Base-by-base conservation (phyloP, 192 early-diverging fungal genomes). In the Thoreauomyces humboldtii region DNA sequence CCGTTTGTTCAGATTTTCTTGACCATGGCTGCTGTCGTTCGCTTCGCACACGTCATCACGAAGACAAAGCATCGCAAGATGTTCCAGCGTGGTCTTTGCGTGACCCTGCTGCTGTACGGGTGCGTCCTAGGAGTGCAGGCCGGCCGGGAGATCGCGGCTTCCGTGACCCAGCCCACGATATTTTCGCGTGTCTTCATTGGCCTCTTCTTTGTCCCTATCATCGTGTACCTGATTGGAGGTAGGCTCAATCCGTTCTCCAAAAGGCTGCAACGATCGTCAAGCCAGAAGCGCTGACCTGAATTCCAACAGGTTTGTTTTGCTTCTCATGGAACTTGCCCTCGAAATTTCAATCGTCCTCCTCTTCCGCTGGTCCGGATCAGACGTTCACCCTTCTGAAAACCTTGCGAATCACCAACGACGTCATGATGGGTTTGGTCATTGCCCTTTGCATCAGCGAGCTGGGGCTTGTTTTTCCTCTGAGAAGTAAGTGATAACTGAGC, bases 321-420 rank as follows among this genome's bases (percentile, higher is more conserved):
- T 66, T 66, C 44, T 66, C 64, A 9, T 57, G 53, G 38, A 66
- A 66, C 64, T 34, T 66, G 24, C 53, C 64, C 21, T 34, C 50
- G 24, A n/a, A n/a, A n/a, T n/a, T n/a, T n/a, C n/a, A n/a, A n/a
- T n/a, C n/a, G n/a, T n/a, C n/a, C n/a, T n/a, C n/a, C n/a, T n/a
- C n/a, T n/a, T n/a, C n/a, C n/a, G n/a, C n/a, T n/a, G n/a, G n/a
- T n/a, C n/a, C n/a, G 6, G 50, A 24, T 2, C 25, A 52, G 27
- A 22, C 50, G 5, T 52, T 52, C 5, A 51, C 41, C 7, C 35
- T 66, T 37, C 38, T 66, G 22, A 28, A 32, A 17, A 66, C 64
- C 14, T 44, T 66, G 14, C 21, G 53, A 19, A 15, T 55, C 19
- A 44, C 46, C 34, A 66, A 66, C 34, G 64, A 66, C 32, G 38